phyloP scores from a whole-genome alignment of 352 stramenopile species.

The Pythium chondricola region DNA sequence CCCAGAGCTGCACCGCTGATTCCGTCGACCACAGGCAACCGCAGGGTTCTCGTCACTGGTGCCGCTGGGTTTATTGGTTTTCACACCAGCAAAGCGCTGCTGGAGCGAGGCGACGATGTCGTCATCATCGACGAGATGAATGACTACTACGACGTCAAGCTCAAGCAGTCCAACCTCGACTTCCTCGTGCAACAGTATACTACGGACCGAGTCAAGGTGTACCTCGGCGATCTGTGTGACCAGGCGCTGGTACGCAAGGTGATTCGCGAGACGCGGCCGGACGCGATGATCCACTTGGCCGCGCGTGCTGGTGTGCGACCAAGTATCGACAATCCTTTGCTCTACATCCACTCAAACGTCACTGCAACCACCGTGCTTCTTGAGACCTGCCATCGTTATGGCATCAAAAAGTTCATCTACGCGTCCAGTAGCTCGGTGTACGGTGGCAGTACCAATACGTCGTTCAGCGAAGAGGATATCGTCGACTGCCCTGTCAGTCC shows the following conservation, averaged over 20 bases:
- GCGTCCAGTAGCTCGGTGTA: conserved; percentile 94
- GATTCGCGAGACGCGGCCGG: conserved; percentile 83
- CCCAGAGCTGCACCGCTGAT: conserved; percentile 13
- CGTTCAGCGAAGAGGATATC: conserved; percentile 87
- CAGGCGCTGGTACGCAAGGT: conserved; percentile 83
- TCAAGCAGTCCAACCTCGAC: conserved; percentile 95
- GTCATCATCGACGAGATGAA: conserved; percentile 98
- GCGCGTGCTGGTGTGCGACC: conserved; percentile 94
- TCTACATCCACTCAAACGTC: conserved; percentile 98
- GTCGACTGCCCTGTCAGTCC: conserved; percentile 94
- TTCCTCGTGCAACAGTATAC: conserved; percentile 58
- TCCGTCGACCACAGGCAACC: conserved; percentile 19
- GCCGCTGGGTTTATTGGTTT: conserved; percentile 95
- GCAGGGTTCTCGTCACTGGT: conserved; percentile 76
- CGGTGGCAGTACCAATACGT: conserved; percentile 87
- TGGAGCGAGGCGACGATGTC: conserved; percentile 87
- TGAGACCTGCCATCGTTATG: conserved; percentile 86
- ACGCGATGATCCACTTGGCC: conserved; percentile 93
- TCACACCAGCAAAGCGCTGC: conserved; percentile 88
- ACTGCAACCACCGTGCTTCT: conserved; percentile 91
- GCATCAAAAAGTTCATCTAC: conserved; percentile 94
- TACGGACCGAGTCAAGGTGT: conserved; percentile 57
- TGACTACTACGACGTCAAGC: conserved; percentile 97
- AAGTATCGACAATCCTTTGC: conserved; percentile 95
- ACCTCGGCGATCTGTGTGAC: conserved; percentile 94